phyloP scores from a whole-genome alignment of 495 filamentous ascomycete species.

The Penicillium herquei region DNA sequence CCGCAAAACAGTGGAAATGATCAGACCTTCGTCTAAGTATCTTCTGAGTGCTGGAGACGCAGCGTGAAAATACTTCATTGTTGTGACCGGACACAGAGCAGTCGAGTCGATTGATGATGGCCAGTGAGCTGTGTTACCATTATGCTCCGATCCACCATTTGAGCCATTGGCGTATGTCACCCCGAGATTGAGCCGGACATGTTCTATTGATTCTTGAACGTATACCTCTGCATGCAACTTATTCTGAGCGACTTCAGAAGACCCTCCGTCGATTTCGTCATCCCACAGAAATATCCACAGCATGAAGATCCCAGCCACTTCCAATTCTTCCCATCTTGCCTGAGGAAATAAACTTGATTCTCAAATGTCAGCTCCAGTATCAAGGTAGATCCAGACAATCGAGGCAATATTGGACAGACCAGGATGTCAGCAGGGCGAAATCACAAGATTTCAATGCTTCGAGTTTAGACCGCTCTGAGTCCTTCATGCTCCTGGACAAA shows the following conservation, averaged over 20 bases:
- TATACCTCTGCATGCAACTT: not conserved
- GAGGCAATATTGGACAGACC: not conserved
- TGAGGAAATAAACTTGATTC: not conserved
- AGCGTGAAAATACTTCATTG: too few species aligned
- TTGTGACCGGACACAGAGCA: too few species aligned
- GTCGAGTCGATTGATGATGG: not conserved
- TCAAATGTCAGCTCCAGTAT: not conserved
- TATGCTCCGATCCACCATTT: not conserved
- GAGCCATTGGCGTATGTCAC: not conserved
- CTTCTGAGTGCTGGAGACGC: too few species aligned
- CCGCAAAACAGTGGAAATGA: too few species aligned
- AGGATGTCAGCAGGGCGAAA: not conserved
- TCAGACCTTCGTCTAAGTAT: too few species aligned
- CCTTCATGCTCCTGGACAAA: not conserved
- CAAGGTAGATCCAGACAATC: not conserved
- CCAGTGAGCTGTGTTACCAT: not conserved
- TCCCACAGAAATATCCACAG: conserved; percentile 3
- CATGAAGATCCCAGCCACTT: not conserved
- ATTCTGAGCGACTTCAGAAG: not conserved
- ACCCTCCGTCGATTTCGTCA: not conserved
- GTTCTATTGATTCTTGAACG: not conserved
- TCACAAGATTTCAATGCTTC: not conserved
- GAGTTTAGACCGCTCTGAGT: not conserved
- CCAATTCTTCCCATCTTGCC: not conserved
- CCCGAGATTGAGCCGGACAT: not conserved